Evolutionary conservation across 495 filamentous ascomycete species (phyloP).

Genomic region (Penicillium odoratum): DNA sequence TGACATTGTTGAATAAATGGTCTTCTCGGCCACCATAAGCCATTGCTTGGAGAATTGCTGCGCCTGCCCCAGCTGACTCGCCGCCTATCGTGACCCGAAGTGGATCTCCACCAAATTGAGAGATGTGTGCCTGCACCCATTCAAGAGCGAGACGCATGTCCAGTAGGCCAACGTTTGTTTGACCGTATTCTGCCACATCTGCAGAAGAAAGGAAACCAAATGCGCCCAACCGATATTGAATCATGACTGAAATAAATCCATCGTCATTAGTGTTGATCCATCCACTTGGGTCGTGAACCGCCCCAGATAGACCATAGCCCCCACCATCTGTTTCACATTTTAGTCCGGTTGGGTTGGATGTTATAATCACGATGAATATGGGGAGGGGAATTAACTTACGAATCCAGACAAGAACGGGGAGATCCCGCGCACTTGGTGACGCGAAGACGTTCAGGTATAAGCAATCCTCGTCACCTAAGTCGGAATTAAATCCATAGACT

Average conservation of each 20-base stretch:
- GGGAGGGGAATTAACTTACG: constrained; percentile 5
- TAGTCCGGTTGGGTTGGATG: background rate
- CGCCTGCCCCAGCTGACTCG: constrained; percentile 46
- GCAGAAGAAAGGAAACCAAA: constrained; percentile 19
- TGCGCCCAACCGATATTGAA: constrained; percentile 17
- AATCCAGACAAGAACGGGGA: constrained; percentile 13
- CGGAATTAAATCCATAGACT: constrained; percentile 15
- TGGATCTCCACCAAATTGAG: constrained; percentile 43
- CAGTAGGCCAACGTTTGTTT: constrained; percentile 48
- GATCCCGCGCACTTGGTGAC: constrained; percentile 46
- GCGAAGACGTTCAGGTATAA: constrained; percentile 68
- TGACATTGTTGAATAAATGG: constrained; percentile 25
- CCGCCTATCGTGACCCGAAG: constrained; percentile 36
- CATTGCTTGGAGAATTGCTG: constrained; percentile 52
- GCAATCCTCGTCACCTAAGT: constrained; percentile 57
- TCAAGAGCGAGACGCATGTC: constrained; percentile 59
- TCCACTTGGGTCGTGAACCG: constrained; percentile 10
- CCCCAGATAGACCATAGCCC: constrained; percentile 14
- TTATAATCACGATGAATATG: background rate
- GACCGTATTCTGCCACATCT: constrained; percentile 6
- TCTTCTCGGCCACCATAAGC: constrained; percentile 47
- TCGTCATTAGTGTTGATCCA: constrained; percentile 13
- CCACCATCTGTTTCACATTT: constrained; percentile 7
- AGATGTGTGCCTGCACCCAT: constrained; percentile 55
- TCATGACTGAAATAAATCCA: constrained; percentile 13